Percentiles rank a stretch among this genome's conserved stretches.
Evolutionary conservation across 164 flowering plant species (phyloP).

Genomic region (Akebia trifoliata): DNA sequence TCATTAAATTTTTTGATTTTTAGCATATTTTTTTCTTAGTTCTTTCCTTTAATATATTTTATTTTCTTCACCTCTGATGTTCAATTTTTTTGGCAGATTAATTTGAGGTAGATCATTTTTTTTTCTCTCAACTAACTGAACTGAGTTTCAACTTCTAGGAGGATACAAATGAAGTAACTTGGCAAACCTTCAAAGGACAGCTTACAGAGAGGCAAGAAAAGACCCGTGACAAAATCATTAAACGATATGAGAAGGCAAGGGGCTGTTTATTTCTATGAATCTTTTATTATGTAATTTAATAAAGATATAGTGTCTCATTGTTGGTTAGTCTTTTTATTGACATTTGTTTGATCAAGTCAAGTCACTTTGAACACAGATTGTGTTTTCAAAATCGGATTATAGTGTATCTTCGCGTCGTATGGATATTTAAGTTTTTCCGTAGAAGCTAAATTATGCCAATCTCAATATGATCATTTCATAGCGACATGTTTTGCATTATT

Average conservation of each 20-base stretch:
- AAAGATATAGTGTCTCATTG: background rate
- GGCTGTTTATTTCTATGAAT: background rate
- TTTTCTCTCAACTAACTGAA: background rate
- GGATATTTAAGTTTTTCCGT: too few species aligned
- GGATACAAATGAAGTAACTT: conserved; percentile 73
- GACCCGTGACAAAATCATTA: conserved; percentile 83
- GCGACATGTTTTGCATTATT: too few species aligned
- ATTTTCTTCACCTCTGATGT: background rate
- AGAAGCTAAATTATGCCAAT: too few species aligned
- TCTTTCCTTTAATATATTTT: background rate
- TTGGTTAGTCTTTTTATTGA: background rate
- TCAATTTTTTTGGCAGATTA: background rate
- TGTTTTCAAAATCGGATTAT: too few species aligned
- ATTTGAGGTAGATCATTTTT: background rate
- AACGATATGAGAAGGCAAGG: conserved; percentile 83
- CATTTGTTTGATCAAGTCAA: background rate
- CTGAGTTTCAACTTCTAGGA: conserved; percentile 38
- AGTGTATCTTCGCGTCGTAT: too few species aligned
- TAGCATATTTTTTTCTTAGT: background rate
- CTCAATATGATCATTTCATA: too few species aligned
- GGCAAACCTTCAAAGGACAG: conserved; percentile 96
- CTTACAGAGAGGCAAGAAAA: conserved; percentile 97
- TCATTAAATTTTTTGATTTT: conserved; percentile 2
- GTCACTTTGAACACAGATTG: too few species aligned
- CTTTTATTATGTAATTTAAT: background rate